phyloP scores from a whole-genome alignment of 345 rosid genomes.

The Eucalyptus pauciflora region DNA sequence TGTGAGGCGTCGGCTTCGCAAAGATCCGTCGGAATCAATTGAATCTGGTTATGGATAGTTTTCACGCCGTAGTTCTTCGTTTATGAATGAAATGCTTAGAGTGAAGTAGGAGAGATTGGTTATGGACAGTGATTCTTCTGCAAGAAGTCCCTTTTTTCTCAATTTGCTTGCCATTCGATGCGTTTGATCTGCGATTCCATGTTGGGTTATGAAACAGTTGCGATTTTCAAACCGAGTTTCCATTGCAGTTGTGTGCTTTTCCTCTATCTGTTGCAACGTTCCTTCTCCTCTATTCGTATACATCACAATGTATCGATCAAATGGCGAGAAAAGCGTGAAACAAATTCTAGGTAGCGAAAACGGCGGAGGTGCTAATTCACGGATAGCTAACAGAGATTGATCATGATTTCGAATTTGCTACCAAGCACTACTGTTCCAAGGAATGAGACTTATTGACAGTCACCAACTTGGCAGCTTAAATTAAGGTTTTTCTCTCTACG shows the following conservation, averaged over 20 bases:
- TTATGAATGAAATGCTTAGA: background rate
- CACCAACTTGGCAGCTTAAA: background rate
- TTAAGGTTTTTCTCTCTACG: background rate
- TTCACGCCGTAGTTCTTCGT: background rate
- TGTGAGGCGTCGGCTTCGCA: slow-evolving; percentile 79
- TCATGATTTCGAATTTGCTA: background rate
- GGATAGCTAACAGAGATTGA: background rate
- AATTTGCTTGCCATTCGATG: background rate
- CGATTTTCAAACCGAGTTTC: background rate
- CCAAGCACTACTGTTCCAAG: background rate
- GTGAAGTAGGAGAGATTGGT: background rate
- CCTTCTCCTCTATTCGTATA: background rate
- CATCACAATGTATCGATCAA: background rate
- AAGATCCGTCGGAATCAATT: slow-evolving; percentile 89
- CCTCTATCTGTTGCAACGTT: background rate
- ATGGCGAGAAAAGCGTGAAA: background rate
- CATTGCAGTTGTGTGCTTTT: background rate
- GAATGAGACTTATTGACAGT: background rate
- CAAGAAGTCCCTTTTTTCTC: background rate
- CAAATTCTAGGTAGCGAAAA: background rate
- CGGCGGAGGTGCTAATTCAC: background rate
- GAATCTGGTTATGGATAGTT: slow-evolving; percentile 15
- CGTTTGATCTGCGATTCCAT: background rate
- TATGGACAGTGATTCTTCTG: background rate
- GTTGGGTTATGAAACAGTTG: background rate